These are phyloP conservation scores for Apophysomyces sp. DNA, from an alignment of 371 early-diverging fungal species.

Conservation along the genomic window DNA sequence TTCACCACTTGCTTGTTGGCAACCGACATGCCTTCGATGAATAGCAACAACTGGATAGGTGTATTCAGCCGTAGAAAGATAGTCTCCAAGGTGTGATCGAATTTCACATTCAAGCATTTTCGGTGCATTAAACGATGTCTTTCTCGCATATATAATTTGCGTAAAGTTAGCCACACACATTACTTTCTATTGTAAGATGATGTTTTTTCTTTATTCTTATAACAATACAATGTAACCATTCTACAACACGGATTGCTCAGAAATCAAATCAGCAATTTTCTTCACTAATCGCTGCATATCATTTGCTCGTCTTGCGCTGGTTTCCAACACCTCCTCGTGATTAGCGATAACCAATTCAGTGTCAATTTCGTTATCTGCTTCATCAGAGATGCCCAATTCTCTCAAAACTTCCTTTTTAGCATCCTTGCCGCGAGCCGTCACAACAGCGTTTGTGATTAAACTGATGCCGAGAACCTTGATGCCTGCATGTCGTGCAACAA, in stretches of 20 bases:
- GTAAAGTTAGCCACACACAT: too few species aligned
- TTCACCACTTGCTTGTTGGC: too few species aligned
- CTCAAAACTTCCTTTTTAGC: conserved; percentile 59
- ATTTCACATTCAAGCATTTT: too few species aligned
- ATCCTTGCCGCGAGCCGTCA: conserved; percentile 62
- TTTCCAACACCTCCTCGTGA: conserved; percentile 89
- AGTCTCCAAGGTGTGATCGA: too few species aligned
- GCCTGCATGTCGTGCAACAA: conserved; percentile 91
- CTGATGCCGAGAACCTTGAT: conserved; percentile 84
- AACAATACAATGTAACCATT: neutral
- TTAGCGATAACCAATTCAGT: conserved; percentile 66
- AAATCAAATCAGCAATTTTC: conserved; percentile 56
- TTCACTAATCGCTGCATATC: conserved; percentile 77
- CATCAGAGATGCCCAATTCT: conserved; percentile 41
- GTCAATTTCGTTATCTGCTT: conserved; percentile 41
- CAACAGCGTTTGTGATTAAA: conserved; percentile 86
- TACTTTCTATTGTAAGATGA: too few species aligned
- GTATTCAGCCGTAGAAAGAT: too few species aligned
- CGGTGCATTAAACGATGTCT: too few species aligned
- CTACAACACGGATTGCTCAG: neutral
- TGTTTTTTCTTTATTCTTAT: neutral
- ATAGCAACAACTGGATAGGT: too few species aligned
- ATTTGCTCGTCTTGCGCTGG: conserved; percentile 66
- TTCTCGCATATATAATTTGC: too few species aligned
- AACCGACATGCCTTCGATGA: too few species aligned